Conservation (phyloP, 2,329 filamentous ascomycete genomes). For the Epichloe typhina region DNA sequence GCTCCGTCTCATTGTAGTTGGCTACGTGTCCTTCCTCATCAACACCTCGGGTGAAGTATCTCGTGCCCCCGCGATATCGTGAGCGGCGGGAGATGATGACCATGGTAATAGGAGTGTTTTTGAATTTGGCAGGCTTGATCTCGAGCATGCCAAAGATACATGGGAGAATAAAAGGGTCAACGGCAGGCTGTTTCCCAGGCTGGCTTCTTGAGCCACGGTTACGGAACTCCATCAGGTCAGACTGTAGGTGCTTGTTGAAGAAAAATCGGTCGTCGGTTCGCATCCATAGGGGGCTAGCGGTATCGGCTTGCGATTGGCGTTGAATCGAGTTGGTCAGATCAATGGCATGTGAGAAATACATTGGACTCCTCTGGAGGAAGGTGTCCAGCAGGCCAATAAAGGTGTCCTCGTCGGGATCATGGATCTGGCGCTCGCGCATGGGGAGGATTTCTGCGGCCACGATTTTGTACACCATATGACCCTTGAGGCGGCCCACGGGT, state of each 20-base stretch:
- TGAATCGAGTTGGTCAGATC: conserved; percentile 97
- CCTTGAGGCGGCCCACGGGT: conserved; percentile 80
- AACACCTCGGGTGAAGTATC: conserved; percentile 89
- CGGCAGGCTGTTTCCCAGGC: conserved; percentile 56
- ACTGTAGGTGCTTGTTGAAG: conserved; percentile 91
- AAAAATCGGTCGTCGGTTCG: conserved; percentile 95
- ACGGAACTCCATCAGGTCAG: conserved; percentile 83
- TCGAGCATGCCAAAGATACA: conserved; percentile 95
- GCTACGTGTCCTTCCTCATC: conserved; percentile 92
- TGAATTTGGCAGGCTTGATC: conserved; percentile 76
- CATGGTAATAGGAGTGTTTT: conserved; percentile 71
- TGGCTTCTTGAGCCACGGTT: conserved; percentile 47
- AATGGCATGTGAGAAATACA: conserved; percentile 97
- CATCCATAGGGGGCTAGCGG: conserved; percentile 69
- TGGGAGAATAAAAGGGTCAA: conserved; percentile 86
- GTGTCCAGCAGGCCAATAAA: conserved; percentile 74
- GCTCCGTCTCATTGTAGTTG: conserved; percentile 98
- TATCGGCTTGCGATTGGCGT: conserved; percentile 68
- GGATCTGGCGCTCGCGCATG: conserved; percentile 79
- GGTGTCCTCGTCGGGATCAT: conserved; percentile 86
- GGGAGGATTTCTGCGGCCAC: conserved; percentile 84
- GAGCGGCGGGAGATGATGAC: conserved; percentile 81
- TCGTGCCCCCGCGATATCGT: conserved; percentile 74
- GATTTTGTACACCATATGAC: conserved; percentile 93
- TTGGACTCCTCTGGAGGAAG: conserved; percentile 69